Percentiles rank a stretch among this genome's conserved stretches.
These are phyloP conservation scores for Fusarium sp. DNA, from an alignment of 2,329 filamentous ascomycete species.

Conservation along the genomic window DNA sequence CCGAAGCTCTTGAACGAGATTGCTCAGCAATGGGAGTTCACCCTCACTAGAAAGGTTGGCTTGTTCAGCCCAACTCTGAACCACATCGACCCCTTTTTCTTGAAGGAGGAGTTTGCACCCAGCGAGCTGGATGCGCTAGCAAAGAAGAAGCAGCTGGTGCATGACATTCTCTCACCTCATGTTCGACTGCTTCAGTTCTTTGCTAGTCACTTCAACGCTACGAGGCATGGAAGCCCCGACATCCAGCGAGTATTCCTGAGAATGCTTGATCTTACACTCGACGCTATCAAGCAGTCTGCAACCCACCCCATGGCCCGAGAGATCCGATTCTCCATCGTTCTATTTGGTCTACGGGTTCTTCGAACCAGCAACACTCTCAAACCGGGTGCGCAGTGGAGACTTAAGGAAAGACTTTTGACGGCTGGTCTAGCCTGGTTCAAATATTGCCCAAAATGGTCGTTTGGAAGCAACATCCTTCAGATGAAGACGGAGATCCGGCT, in stretches of 20 bases:
- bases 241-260: conserved; percentile 83
- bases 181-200: conserved; percentile 87
- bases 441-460: conserved; percentile 86
- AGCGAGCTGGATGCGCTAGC: conserved; percentile 79
- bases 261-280: conserved; percentile 78
- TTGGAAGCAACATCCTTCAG: conserved; percentile 91
- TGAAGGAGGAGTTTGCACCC: conserved; percentile 90
- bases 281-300: conserved; percentile 72
- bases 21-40: conserved; percentile 88
- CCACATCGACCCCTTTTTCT: conserved; percentile 86
- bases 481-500: conserved; percentile 90
- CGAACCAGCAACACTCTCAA: conserved; percentile 72
- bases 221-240: conserved; percentile 81
- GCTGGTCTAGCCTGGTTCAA: conserved; percentile 90
- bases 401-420: conserved; percentile 89
- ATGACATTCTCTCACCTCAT: conserved; percentile 87
- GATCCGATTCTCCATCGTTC: conserved; percentile 84
- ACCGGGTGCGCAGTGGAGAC: conserved; percentile 72
- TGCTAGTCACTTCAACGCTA: conserved; percentile 92
- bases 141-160: conserved; percentile 78
- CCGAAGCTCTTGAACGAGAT: conserved; percentile 86
- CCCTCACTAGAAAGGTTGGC: conserved; percentile 77
- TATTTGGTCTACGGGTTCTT: conserved; percentile 82
- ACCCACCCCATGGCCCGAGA: conserved; percentile 89
- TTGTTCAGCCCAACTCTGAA: conserved; percentile 78